Evolutionary conservation across 2,329 filamentous ascomycete genomes (phyloP).

Genomic region (Fusarium sacchari): DNA sequence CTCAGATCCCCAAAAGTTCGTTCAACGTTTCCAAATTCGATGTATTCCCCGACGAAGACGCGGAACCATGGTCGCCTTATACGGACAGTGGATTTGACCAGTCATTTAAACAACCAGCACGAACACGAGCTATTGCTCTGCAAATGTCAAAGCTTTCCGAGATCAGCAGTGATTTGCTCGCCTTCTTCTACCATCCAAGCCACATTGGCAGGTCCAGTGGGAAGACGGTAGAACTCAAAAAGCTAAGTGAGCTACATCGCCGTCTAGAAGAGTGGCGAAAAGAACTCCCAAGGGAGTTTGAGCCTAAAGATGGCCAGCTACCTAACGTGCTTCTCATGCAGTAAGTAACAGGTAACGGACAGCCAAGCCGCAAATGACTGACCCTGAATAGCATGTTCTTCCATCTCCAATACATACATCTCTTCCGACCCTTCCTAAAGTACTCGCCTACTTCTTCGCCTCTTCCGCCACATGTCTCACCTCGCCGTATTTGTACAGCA

Average conservation of each 20-base stretch:
- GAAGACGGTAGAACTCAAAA: constrained; percentile 88
- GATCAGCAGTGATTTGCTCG: constrained; percentile 89
- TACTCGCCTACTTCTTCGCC: constrained; percentile 85
- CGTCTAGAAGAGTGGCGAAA: constrained; percentile 90
- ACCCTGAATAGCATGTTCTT: constrained; percentile 84
- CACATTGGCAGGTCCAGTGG: constrained; percentile 71
- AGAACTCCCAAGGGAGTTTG: constrained; percentile 84
- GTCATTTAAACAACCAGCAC: constrained; percentile 78
- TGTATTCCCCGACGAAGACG: constrained; percentile 89
- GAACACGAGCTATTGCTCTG: constrained; percentile 82
- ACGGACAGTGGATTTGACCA: constrained; percentile 83
- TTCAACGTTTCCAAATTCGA: constrained; percentile 90
- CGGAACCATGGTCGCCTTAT: constrained; percentile 86
- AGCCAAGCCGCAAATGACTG: background rate
- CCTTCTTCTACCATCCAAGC: constrained; percentile 89
- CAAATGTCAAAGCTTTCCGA: constrained; percentile 88
- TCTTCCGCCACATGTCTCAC: constrained; percentile 86
- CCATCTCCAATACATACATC: constrained; percentile 92
- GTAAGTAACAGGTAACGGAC: constrained; percentile 66
- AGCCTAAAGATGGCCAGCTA: constrained; percentile 87
- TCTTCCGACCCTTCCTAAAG: constrained; percentile 94
- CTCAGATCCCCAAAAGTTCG: constrained; percentile 82
- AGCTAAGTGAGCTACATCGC: constrained; percentile 89
- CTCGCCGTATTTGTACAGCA: constrained; percentile 88
- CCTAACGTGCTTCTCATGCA: constrained; percentile 84